Conservation (phyloP, 345 rosid species). For the Corchorus capsularis region DNA sequence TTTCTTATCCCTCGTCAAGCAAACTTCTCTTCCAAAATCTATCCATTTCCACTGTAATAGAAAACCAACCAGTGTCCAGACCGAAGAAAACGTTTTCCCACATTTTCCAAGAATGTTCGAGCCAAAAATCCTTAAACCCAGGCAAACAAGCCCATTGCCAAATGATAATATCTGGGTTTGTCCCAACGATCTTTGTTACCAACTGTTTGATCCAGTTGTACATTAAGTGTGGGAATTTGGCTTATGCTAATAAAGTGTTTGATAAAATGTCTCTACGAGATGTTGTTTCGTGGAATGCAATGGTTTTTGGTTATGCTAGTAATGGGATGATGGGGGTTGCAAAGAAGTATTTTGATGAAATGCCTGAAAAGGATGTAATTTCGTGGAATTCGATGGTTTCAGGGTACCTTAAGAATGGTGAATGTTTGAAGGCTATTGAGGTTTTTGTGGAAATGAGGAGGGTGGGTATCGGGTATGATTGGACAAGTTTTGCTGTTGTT, state of each 20-base stretch:
- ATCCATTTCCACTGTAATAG: conserved; percentile 37
- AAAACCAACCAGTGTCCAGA: conserved; percentile 26
- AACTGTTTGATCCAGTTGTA: conserved; percentile 78
- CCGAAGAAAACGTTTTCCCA: conserved; percentile 57
- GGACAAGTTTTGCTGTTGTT: conserved; percentile 62
- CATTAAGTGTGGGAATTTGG: conserved; percentile 45
- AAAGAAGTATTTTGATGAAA: conserved; percentile 42
- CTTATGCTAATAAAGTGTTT: conserved; percentile 58
- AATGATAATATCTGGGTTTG: conserved; percentile 71
- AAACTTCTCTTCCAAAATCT: conserved; percentile 14
- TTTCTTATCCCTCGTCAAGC: conserved; percentile 11
- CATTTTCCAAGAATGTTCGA: conserved; percentile 70
- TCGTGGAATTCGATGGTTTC: conserved; percentile 94
- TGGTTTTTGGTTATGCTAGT: conserved; percentile 62
- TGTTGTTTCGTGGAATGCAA: conserved; percentile 71
- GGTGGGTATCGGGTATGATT: conserved; percentile 41
- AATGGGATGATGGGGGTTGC: conserved; percentile 57
- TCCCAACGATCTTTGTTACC: conserved; percentile 61
- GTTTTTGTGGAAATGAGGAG: conserved; percentile 66
- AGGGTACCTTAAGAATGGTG: conserved; percentile 62
- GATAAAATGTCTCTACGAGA: conserved; percentile 65
- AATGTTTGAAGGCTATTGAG: conserved; percentile 43
- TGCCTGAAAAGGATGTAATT: conserved; percentile 72
- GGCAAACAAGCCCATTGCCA: conserved; percentile 87
- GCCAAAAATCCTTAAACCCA: conserved; percentile 35